Evolutionary conservation across 768 basidiomycete species (phyloP).

Genomic region (Suillus ampliporus): DNA sequence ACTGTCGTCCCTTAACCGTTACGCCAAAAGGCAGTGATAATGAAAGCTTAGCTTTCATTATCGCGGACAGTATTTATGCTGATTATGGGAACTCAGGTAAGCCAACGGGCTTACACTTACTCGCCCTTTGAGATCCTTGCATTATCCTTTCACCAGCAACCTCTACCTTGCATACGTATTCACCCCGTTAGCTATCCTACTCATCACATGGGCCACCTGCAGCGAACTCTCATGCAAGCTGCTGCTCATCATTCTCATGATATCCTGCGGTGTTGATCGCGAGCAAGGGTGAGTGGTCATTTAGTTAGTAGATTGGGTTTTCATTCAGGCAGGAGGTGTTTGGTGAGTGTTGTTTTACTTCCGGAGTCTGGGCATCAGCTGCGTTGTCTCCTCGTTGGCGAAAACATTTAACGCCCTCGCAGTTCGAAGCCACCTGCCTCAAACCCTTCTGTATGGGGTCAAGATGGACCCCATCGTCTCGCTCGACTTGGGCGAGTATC

Average conservation of each 20-base stretch:
- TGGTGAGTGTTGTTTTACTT: too few species aligned
- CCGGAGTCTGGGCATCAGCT: not conserved
- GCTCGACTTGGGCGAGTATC: slow-evolving; percentile 53
- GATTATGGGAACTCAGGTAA: too few species aligned
- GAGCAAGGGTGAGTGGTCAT: slow-evolving; percentile 86
- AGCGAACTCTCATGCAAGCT: slow-evolving; percentile 87
- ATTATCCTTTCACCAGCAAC: not conserved
- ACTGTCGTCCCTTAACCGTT: too few species aligned
- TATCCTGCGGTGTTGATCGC: slow-evolving; percentile 91
- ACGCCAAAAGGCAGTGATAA: too few species aligned
- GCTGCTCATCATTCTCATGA: slow-evolving; percentile 84
- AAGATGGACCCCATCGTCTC: slow-evolving; percentile 98
- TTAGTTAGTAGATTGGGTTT: slow-evolving; percentile 83
- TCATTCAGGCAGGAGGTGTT: slow-evolving; percentile 87
- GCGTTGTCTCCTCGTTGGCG: slow-evolving; percentile 14
- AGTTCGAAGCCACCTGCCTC: slow-evolving; percentile 95
- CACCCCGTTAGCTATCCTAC: slow-evolving; percentile 85
- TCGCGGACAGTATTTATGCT: too few species aligned
- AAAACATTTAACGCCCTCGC: not conserved
- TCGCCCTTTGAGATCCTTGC: not conserved
- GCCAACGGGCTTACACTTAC: too few species aligned
- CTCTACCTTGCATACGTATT: slow-evolving; percentile 49
- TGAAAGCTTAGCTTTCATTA: too few species aligned
- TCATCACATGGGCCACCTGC: slow-evolving; percentile 91
- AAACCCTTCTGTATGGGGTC: slow-evolving; percentile 90